Evolutionary conservation across 1,139 yeast genomes (phyloP), one percentile per base, ranked within the genome.

Genomic region (Tardiomyces blankii): DNA sequence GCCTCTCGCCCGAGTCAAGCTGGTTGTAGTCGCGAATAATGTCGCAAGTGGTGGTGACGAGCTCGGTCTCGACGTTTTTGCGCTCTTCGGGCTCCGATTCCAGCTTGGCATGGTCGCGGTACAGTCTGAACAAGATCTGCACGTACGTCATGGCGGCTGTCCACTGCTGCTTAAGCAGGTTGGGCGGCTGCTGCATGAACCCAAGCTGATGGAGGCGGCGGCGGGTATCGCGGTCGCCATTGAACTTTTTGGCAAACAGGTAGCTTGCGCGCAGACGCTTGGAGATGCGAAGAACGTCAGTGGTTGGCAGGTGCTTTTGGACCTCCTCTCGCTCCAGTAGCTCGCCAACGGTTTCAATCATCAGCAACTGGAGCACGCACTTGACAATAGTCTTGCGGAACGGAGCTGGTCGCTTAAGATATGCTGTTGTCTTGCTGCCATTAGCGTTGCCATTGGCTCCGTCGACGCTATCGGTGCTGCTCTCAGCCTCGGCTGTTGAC

Each of bases 121-220:
- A 88, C 63, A 91, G 69, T 55, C 83, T 74, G 70, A 91, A 84
- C 72, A 86, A 73, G 43, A 88, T 75, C 54, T 82, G 81, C 52
- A 91, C 79, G 62, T 81, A 84, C 1, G 88, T 95, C 1, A 95
- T 91, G 1, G 95, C 83, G 0, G 96, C 79, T 19, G 88, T 80
- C 0, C 94, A 81, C 63, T 93, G 98, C 64, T 93, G 98, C 56
- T 86, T 85, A 55, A 89, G 69, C 55, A 93, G 69, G 59, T 91
- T 93, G 19, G 99, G 98, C 50, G 89, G 73, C 60, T 91, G 83
- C 58, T 87, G 95, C 67, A 89, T 91, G 35, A 88, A 81, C 2
- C 96, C 96, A 9, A 93, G 87, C 59, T 87, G 85, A 82, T 94
- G 89, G 43, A 93, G 70, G 52, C 94, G 72, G 18, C 85, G 83